phyloP scores from a whole-genome alignment of 108 stramenopile genomes.

The Conticribra guillardii region DNA sequence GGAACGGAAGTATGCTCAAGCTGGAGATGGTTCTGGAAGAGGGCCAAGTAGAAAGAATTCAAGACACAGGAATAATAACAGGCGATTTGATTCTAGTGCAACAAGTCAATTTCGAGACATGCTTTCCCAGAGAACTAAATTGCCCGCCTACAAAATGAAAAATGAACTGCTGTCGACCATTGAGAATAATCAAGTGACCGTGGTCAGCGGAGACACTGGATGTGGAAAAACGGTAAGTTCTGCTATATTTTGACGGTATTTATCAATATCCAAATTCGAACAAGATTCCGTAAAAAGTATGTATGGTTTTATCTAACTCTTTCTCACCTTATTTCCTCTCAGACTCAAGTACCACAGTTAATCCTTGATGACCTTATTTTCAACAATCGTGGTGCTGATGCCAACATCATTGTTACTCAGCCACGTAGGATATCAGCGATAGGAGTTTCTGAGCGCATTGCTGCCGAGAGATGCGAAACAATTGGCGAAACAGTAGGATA shows the following conservation, averaged over 20 bases:
- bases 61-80: conserved; percentile 9
- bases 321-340: too few species aligned
- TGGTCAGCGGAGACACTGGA: conserved; percentile 83
- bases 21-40: conserved; percentile 7
- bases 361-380: conserved; percentile 84
- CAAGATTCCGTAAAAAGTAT: too few species aligned
- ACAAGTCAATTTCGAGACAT: conserved; percentile 50
- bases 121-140: conserved; percentile 46
- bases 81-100: neutral
- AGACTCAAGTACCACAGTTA: conserved; percentile 75
- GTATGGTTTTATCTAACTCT: too few species aligned
- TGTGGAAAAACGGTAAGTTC: conserved; percentile 62
- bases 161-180: conserved; percentile 67
- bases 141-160: conserved; percentile 74
- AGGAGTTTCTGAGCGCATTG: conserved; percentile 90
- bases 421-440: conserved; percentile 92
- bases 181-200: conserved; percentile 61
- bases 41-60: conserved; percentile 19
- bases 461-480: conserved; percentile 78
- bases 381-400: conserved; percentile 67
- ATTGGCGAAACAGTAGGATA: conserved; percentile 89
- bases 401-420: conserved; percentile 91
- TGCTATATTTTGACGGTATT: neutral
- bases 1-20: conserved; percentile 44
- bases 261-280: too few species aligned